Evolutionary conservation across 2,329 filamentous ascomycete species (phyloP).

Genomic region (Colletotrichum truncatum): DNA sequence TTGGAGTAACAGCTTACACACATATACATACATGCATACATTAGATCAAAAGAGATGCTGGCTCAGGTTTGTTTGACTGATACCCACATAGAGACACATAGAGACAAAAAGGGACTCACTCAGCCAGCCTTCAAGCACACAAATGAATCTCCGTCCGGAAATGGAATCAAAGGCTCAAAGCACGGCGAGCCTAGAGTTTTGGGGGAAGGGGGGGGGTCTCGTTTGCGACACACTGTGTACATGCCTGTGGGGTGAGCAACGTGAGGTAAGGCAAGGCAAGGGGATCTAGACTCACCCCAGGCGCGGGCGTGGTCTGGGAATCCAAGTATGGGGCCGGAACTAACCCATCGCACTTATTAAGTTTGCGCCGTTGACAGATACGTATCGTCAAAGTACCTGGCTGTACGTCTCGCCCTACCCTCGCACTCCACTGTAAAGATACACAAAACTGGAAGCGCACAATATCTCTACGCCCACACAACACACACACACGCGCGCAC

Average conservation of each 20-base stretch:
- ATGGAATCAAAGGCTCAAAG: not conserved
- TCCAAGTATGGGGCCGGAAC: not conserved
- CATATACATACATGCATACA: no score
- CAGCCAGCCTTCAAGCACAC: not conserved
- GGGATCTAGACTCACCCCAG: not conserved
- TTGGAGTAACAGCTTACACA: not conserved
- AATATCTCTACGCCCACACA: not conserved
- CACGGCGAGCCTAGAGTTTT: not conserved
- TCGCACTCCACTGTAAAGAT: constrained; percentile 7
- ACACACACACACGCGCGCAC: no score
- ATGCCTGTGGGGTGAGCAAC: not conserved
- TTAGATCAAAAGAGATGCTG: not conserved
- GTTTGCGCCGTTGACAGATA: constrained; percentile 7
- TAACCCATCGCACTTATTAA: constrained; percentile 1
- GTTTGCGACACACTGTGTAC: constrained; percentile 13
- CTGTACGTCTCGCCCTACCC: not conserved
- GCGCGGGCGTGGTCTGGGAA: not conserved
- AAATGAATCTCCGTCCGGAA: not conserved
- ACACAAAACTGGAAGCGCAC: constrained; percentile 6
- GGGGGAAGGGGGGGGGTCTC: no score
- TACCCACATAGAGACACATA: no score
- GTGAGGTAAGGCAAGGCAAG: not conserved
- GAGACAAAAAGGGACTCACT: not conserved
- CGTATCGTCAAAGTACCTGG: constrained; percentile 6
- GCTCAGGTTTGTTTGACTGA: no score